Base-by-base conservation (phyloP, 768 basidiomycete genomes). In the Russula olivacea region DNA sequence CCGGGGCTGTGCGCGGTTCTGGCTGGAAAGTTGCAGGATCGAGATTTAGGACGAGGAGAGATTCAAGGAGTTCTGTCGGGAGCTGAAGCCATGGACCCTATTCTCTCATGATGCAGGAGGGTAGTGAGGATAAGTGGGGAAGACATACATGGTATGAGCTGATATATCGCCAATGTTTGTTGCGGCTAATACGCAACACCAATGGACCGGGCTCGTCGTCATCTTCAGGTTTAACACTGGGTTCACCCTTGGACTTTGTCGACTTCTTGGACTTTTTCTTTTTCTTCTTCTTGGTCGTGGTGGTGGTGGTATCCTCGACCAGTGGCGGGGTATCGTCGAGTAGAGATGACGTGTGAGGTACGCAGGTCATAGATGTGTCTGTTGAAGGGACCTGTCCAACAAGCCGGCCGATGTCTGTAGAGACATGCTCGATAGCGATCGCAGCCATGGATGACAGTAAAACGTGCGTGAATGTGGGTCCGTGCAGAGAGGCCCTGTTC, bases 111-210 rank as follows among this genome's bases (percentile, higher is more conserved):
- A 53, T 34, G 34, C 21, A 38, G 23, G 21, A 50, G 58, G 32
- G 38, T 19, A 32, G 43, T 38, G 10, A 41, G 45, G 36, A 21
- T 61, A 40, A 59, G 61, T 25, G 48, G 63, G 67, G 49, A 47
- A 63, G 52, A 84, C 87, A 63, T 76, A 91, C 91, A 73, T 92
- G 90, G 72, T 90, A 93, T 25, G 91, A 91, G 74, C 89, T 91
- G 75, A 94, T 93, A 70, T 93, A 93, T 32, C 86, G 84, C 93
- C 92, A 93, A 70, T 95, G 93, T 73, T 95, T 95, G 77, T 94
- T 93, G 68, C 93, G 83, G 75, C 88, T 91, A 69, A 95, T 94
- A 72, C 88, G 90, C 3, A 94, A 80, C 40, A 88, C 83, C 0
- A 86, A 80, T 17, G 83, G 83, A 50, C 82, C 81, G 40, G 76